Base-by-base conservation (phyloP, 2,329 filamentous ascomycete species). In the Mollisia scopiformis region DNA sequence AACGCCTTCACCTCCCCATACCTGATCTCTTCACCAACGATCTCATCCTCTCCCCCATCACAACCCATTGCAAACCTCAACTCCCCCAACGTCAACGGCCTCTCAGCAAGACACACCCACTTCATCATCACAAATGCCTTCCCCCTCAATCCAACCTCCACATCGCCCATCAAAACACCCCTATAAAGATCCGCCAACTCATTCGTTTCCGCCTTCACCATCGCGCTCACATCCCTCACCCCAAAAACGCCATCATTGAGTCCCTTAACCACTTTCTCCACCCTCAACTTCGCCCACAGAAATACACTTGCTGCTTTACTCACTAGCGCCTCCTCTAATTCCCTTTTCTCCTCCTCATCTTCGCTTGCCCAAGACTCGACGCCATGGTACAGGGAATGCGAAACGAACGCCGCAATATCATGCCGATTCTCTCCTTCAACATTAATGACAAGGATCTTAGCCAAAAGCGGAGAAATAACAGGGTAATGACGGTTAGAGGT, bases 271-370 rank as follows among this genome's bases (percentile, higher is more conserved):
- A 71, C 55, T 11, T 57, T 52, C 2, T 39, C 58, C 1, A 71
- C 23, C 25, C 62, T 51, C 14, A 71, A 51, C 2, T 43, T 14
- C 0, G 73, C 74, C 77, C 76, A 78, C 23, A 76, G 62, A 52
- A 78, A 78, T 6, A 77, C 60, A 2, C 76, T 75, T 0, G 53
- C 23, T 1, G 76, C 71, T 13, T 67, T 68, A 2, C 57, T 2
- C 2, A 59, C 67, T 21, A 78, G 73, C 0, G 66, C 19, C 1
- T 61, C 10, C n/a, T 47, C 56, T 1, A 61, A 37, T 7, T 19
- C 37, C 19, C 19, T 6, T 21, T 49, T 46, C 19, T 50, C 46
- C 10, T 25, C 6, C 56, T 30, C 46, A 71, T 60, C 0, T n/a
- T 25, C 6, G 3, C 16, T 7, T 27, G 23, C 13, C 58, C 58